A percentile compares a stretch with the other conserved stretches of the same genome.
phyloP scores from a whole-genome alignment of 2,329 filamentous ascomycete genomes.

The Chaetomium sp. region DNA sequence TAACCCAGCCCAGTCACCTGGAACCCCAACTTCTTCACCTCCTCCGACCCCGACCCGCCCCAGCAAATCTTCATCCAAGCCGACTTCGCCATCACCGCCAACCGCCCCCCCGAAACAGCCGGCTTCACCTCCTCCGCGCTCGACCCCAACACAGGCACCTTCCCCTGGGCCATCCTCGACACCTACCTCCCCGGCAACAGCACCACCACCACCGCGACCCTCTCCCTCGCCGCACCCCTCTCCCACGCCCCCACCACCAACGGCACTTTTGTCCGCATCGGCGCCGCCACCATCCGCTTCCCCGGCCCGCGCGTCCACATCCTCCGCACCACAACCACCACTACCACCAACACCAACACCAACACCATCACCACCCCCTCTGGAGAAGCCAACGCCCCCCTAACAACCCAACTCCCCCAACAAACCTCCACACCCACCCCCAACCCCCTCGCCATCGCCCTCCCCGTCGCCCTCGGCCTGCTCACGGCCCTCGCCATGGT shows the following conservation, averaged over 20 bases:
- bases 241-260: slow-evolving; percentile 3
- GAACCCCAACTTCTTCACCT: slow-evolving; percentile 28
- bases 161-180: slow-evolving; percentile 24
- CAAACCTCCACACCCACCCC: neutral
- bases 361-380: neutral
- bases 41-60: slow-evolving; percentile 2
- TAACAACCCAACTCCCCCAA: neutral
- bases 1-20: slow-evolving; percentile 23
- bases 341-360: neutral
- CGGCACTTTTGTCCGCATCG: slow-evolving; percentile 11
- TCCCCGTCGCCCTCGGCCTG: slow-evolving; percentile 22
- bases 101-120: neutral
- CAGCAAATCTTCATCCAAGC: slow-evolving; percentile 26
- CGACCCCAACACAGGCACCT: slow-evolving; percentile 14
- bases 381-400: neutral
- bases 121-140: slow-evolving; percentile 26
- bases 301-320: slow-evolving; percentile 20
- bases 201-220: slow-evolving; percentile 16
- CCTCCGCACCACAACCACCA: neutral
- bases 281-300: slow-evolving; percentile 17
- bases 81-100: slow-evolving; percentile 20
- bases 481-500: slow-evolving; percentile 21
- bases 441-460: slow-evolving; percentile 23
- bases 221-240: slow-evolving; percentile 24
- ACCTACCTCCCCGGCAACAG: slow-evolving; percentile 15